Percentiles rank a stretch among this genome's conserved stretches.
phyloP scores from a whole-genome alignment of 108 stramenopile species.

The Skeletonema costatum region DNA sequence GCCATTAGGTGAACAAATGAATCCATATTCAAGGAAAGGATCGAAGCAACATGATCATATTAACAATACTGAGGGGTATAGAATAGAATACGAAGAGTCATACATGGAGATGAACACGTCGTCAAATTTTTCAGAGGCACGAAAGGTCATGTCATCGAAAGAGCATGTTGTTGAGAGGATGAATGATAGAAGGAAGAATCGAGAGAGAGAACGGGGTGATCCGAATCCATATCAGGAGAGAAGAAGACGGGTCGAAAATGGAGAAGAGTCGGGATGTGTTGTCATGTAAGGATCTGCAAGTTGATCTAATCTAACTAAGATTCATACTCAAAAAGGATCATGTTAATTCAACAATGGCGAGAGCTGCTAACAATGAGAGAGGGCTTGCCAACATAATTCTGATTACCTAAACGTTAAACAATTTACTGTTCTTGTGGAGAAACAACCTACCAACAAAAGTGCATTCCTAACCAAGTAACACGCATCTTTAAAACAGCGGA shows the following conservation, averaged over 20 bases:
- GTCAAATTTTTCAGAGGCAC: slow-evolving; percentile 11
- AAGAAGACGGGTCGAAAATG: not conserved
- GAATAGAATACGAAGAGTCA: slow-evolving; percentile 50
- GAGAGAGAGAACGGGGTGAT: slow-evolving; percentile 46
- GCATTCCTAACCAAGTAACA: not conserved
- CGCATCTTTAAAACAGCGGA: slow-evolving; percentile 6
- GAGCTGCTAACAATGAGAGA: too few relatives aligned
- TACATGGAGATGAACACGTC: slow-evolving; percentile 44
- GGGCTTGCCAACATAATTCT: not conserved
- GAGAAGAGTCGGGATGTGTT: slow-evolving; percentile 19
- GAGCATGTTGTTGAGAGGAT: slow-evolving; percentile 47
- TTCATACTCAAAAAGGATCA: too few relatives aligned
- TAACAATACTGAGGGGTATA: slow-evolving; percentile 15
- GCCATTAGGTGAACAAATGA: slow-evolving; percentile 20
- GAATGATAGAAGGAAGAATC: slow-evolving; percentile 46
- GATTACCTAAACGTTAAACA: not conserved
- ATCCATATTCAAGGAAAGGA: slow-evolving; percentile 40
- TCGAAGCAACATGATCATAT: slow-evolving; percentile 15
- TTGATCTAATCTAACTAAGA: not conserved
- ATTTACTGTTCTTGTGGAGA: too few relatives aligned
- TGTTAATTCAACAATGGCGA: too few relatives aligned
- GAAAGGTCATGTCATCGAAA: slow-evolving; percentile 20
- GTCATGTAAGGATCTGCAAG: slow-evolving; percentile 11
- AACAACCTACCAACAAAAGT: not conserved
- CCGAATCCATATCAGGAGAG: slow-evolving; percentile 39